These are phyloP conservation scores for Citrus mangshanensis DNA, from an alignment of 345 rosid species.

Conservation along the genomic window DNA sequence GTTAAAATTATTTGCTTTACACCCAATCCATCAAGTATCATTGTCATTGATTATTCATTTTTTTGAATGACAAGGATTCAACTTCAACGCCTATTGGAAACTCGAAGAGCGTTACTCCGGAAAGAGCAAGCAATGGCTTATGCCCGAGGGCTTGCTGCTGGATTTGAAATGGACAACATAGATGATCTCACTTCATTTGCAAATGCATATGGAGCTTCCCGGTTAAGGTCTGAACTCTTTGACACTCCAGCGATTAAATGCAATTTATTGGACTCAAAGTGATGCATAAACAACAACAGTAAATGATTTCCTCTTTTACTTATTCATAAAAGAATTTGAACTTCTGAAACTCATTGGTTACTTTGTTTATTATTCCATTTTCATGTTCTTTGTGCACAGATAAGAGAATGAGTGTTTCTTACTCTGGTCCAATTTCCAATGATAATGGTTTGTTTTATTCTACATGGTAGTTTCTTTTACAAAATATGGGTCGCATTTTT, in stretches of 20 bases:
- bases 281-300: not conserved
- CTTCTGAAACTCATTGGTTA: not conserved
- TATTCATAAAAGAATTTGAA: not conserved
- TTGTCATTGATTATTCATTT: slow-evolving; percentile 19
- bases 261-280: not conserved
- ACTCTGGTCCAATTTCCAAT: not conserved
- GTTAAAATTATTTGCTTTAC: not conserved
- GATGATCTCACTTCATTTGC: slow-evolving; percentile 74
- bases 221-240: slow-evolving; percentile 47
- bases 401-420: not conserved
- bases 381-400: not conserved
- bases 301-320: not conserved
- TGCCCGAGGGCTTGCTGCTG: slow-evolving; percentile 81
- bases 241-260: not conserved
- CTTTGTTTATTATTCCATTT: not conserved
- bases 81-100: slow-evolving; percentile 70
- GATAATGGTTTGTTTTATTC: not conserved
- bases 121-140: slow-evolving; percentile 89
- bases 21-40: not conserved
- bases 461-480: not conserved
- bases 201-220: slow-evolving; percentile 78
- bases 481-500: not conserved
- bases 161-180: slow-evolving; percentile 59
- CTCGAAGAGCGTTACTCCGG: slow-evolving; percentile 60
- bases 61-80: slow-evolving; percentile 45